phyloP scores from a whole-genome alignment of 495 filamentous ascomycete species.

The Hyaloscypha bicolor region DNA sequence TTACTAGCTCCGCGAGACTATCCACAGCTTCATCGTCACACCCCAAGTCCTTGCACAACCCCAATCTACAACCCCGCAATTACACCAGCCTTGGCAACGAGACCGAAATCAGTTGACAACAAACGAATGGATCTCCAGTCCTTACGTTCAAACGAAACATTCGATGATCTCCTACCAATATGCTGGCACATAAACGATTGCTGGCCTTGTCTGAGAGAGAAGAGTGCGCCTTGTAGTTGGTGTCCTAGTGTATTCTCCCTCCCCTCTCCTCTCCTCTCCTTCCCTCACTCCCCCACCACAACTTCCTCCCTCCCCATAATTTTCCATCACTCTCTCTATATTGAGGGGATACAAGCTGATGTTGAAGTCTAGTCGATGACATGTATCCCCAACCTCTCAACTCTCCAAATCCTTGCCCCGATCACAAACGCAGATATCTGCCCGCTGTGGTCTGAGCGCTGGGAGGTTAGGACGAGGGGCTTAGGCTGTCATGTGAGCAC shows the following conservation, averaged over 20 bases:
- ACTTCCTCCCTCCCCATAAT: background rate
- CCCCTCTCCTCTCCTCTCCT: background rate
- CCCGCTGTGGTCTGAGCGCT: conserved; percentile 50
- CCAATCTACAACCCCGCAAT: too few relatives aligned
- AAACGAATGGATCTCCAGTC: background rate
- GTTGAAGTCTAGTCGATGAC: conserved; percentile 41
- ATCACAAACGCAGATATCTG: conserved; percentile 46
- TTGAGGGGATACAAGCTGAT: background rate
- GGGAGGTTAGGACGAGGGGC: conserved; percentile 50
- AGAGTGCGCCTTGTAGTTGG: conserved; percentile 47
- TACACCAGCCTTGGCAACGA: background rate
- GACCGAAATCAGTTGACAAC: background rate
- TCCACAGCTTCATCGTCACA: background rate
- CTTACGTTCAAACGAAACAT: conserved; percentile 7
- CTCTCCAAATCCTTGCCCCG: conserved; percentile 47
- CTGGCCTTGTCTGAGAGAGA: conserved; percentile 45
- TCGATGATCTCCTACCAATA: conserved; percentile 40
- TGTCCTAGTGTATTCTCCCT: conserved; percentile 48
- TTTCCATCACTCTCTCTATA: too few relatives aligned
- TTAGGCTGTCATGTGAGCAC: conserved; percentile 56
- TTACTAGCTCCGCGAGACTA: background rate
- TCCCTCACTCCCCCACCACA: background rate
- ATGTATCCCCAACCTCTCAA: conserved; percentile 49
- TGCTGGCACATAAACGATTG: conserved; percentile 33
- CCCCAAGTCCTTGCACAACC: background rate